Base-by-base conservation (phyloP, 192 early-diverging fungal genomes). In the Anaeromyces robustus region DNA sequence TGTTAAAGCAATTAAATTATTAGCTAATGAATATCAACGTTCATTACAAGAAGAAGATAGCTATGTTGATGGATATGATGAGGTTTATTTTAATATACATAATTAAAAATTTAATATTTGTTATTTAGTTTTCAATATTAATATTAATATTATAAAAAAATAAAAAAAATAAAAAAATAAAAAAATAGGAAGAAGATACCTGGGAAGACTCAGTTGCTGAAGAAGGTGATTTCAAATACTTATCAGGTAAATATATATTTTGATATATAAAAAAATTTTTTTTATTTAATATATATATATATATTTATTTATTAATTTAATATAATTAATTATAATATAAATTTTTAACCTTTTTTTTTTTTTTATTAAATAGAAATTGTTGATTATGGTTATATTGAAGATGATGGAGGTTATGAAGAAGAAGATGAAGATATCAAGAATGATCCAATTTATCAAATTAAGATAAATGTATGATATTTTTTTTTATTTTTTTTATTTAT, bases 371-470 rank as follows among this genome's bases (percentile, higher is more conserved):
- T 79, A 85, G 34, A 80, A 26, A 79, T 79, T 18, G 30, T 19
- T 31, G 22, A 32, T 77, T 30, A 13, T 81, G 77, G 22, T 11
- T 30, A 29, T 32, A 31, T 81, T 14, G 81, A 90, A 83, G 88
- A 87, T 79, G 87, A 84, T 31, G 86, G 77, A 32, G 91, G 89
- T 31, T 92, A 92, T 83, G 88, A 89, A 79, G 92, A 87, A 78
- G 84, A 86, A 78, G 91, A 92, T 30, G 87, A 90, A 78, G 92
- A 95, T 81, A 83, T 92, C 19, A 88, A 92, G 39, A 85, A 89
- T 26, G 91, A 91, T 81, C 91, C 91, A 14, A 86, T 93, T 68
- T 93, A 90, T 78, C 87, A 92, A 81, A 83, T 87, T 37, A 91
- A 92, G 79, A 85, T 93, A 81, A 92, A 87, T 86, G 91, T 90